These are phyloP conservation scores for Salix caprea DNA, from an alignment of 345 rosid species.

Conservation along the genomic window DNA sequence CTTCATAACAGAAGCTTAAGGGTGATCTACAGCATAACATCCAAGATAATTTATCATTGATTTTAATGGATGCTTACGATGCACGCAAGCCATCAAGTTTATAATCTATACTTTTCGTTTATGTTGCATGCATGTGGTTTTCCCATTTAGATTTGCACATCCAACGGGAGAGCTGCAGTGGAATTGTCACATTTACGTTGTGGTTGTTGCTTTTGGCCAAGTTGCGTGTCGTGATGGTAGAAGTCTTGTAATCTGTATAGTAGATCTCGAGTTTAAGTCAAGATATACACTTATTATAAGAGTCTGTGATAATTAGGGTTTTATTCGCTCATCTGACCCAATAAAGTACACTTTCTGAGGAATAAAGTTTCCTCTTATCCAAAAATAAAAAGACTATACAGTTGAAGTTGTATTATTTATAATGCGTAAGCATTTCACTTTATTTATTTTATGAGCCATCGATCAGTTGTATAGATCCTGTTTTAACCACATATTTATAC, in stretches of 20 bases:
- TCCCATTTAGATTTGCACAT: background rate
- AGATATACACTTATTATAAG: rapidly evolving
- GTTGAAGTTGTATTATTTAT: no score
- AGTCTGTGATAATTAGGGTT: rapidly evolving
- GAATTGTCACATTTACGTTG: background rate
- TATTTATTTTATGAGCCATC: no score
- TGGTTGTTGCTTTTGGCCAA: no score
- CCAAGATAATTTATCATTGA: background rate
- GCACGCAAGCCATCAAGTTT: background rate
- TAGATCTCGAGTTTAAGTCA: no score
- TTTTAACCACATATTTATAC: background rate
- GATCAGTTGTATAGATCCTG: no score
- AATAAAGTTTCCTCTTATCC: rapidly evolving
- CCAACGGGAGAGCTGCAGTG: background rate
- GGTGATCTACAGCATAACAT: background rate
- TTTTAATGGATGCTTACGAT: background rate
- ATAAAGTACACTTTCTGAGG: rapidly evolving
- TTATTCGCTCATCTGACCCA: no score
- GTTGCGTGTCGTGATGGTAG: no score
- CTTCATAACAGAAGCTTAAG: background rate
- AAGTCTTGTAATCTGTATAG: no score
- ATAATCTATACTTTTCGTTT: background rate
- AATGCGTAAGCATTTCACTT: no score
- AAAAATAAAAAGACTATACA: no score
- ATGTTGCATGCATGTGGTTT: background rate